These are phyloP conservation scores for Marchantia polymorpha DNA, from an alignment of 225 moss, liverwort and hornwort species.

Conservation along the genomic window DNA sequence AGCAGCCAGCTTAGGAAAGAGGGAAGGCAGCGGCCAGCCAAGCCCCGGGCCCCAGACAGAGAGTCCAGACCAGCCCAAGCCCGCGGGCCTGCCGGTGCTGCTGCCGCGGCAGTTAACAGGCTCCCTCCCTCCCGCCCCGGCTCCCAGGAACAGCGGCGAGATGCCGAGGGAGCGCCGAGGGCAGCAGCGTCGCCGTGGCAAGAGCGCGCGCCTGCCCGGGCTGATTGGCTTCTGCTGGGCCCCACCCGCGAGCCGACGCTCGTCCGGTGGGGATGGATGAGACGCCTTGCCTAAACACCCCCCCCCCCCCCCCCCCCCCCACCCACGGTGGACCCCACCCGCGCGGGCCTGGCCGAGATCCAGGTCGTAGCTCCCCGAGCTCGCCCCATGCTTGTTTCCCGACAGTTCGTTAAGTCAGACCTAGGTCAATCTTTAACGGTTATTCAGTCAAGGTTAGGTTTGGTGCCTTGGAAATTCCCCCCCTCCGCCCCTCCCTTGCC, in stretches of 20 bases:
- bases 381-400: background rate
- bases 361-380: too few relatives aligned
- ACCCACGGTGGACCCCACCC: background rate
- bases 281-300: too few relatives aligned
- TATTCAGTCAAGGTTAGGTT: background rate
- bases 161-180: background rate
- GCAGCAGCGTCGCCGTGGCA: background rate
- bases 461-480: background rate
- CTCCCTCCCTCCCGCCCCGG: background rate
- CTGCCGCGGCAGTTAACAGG: background rate
- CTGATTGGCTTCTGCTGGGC: background rate
- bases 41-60: too few relatives aligned
- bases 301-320: too few relatives aligned
- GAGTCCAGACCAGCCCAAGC: background rate
- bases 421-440: conserved; percentile 10
- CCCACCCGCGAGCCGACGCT: background rate
- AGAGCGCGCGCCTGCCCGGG: conserved; percentile 2
- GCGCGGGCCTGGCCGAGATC: background rate
- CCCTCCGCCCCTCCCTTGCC: background rate
- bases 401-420: conserved; percentile 1
- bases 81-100: background rate
- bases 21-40: background rate
- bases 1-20: background rate
- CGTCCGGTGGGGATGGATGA: too few relatives aligned
- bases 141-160: too few relatives aligned